A percentile compares a stretch with the other conserved stretches of the same genome.
These are phyloP conservation scores for Odontarrhena argentea DNA, from an alignment of 345 rosid genomes.

Conservation along the genomic window DNA sequence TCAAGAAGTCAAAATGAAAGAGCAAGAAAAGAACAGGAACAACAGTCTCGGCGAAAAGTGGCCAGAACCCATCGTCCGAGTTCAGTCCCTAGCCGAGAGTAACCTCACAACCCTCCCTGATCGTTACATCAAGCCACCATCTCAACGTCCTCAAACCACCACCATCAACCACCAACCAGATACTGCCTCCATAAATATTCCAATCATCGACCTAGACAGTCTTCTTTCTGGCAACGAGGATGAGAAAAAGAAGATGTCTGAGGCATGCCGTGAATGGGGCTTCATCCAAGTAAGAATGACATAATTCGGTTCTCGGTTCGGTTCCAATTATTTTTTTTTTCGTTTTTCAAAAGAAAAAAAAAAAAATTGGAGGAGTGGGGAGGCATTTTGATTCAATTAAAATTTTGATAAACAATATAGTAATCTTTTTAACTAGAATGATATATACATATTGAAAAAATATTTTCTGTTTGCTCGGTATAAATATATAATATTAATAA, in stretches of 20 bases:
- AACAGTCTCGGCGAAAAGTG: constrained; percentile 48
- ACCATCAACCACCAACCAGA: constrained; percentile 17
- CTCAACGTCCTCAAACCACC: constrained; percentile 44
- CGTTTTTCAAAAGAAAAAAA: neutral
- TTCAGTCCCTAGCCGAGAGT: constrained; percentile 79
- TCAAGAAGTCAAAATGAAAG: constrained; percentile 26
- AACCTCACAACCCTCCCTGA: constrained; percentile 50
- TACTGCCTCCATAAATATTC: constrained; percentile 50
- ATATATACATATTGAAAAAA: no score
- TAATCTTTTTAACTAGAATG: neutral
- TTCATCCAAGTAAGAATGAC: constrained; percentile 62
- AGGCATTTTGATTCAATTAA: neutral
- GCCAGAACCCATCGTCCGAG: constrained; percentile 96
- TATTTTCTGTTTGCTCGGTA: neutral
- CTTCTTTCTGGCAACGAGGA: constrained; percentile 35
- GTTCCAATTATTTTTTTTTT: neutral
- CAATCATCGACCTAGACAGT: constrained; percentile 65
- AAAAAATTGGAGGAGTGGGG: no score
- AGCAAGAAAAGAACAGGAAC: constrained; percentile 15
- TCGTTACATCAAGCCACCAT: constrained; percentile 60
- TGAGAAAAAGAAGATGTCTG: constrained; percentile 42
- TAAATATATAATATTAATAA: no score
- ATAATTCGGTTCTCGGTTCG: neutral
- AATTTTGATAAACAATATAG: neutral
- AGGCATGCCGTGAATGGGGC: constrained; percentile 81